These are phyloP conservation scores for Fusarium subglutinans DNA, from an alignment of 2,329 filamentous ascomycete genomes.

Conservation along the genomic window DNA sequence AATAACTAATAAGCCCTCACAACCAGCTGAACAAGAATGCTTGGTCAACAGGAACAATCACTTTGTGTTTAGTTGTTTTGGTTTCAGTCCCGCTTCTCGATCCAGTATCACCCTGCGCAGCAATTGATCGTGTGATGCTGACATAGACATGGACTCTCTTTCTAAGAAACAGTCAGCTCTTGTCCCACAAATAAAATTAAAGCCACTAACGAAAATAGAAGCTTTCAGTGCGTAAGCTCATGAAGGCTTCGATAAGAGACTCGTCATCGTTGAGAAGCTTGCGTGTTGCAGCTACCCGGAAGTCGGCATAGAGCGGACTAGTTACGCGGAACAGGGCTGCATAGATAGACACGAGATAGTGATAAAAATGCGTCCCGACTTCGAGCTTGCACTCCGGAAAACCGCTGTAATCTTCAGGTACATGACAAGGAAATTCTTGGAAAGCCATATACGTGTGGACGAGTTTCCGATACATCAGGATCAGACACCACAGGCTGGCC, in stretches of 20 bases:
- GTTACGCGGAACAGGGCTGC: slow-evolving; percentile 42
- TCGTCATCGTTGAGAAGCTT: slow-evolving; percentile 38
- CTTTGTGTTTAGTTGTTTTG: slow-evolving; percentile 14
- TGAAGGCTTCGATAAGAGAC: slow-evolving; percentile 37
- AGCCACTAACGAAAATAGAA: slow-evolving; percentile 42
- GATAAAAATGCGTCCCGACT: slow-evolving; percentile 43
- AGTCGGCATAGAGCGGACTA: slow-evolving; percentile 42
- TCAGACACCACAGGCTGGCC: slow-evolving; percentile 43
- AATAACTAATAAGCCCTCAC: background rate
- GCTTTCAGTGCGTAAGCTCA: slow-evolving; percentile 43
- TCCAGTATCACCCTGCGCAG: slow-evolving; percentile 43
- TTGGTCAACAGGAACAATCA: background rate
- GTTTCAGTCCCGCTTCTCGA: slow-evolving; percentile 38
- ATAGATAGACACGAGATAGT: slow-evolving; percentile 44
- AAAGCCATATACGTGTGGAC: slow-evolving; percentile 44
- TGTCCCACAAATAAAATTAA: background rate
- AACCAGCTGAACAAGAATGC: background rate
- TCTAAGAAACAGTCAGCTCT: slow-evolving; percentile 30
- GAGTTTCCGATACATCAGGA: slow-evolving; percentile 44
- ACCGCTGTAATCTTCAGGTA: slow-evolving; percentile 42
- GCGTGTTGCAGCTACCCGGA: slow-evolving; percentile 36
- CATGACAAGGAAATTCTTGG: slow-evolving; percentile 43
- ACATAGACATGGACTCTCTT: slow-evolving; percentile 42
- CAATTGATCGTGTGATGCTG: slow-evolving; percentile 40
- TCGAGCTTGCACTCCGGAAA: slow-evolving; percentile 43